Evolutionary conservation across 2,329 filamentous ascomycete species (phyloP), one percentile per base, ranked within the genome.

Genomic region (Aspergillus fumigatiaffinis): DNA sequence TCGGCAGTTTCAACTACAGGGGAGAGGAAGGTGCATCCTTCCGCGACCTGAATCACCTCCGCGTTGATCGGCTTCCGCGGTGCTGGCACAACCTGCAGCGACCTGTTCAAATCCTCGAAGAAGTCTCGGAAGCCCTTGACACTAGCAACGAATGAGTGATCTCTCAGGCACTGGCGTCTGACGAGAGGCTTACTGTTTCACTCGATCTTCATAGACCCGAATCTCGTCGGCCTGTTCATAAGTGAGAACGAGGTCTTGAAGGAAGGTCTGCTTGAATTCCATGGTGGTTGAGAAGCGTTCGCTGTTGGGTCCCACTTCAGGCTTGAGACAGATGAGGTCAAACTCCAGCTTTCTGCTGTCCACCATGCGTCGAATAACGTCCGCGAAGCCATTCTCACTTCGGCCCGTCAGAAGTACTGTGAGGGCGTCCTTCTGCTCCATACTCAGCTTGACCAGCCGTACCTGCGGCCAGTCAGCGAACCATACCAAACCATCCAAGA

Each of bases 351-450:
- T 84, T 72, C 88, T 93, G 74, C 89, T 89, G 21, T 79, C 79
- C 21, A 89, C 81, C 74, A 97, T 97, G 66, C 87, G 87, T 75
- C 89, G 89, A 71, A 99, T 82, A 35, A 97, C 80, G 0, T 90
- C 86, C 47, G 86, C 80, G 69, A 96, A 97, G 55, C 83, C 86
- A 10, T 80, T 79, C 75, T 97, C 92, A 35, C 86, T 85, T 44
- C 94, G 86, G 26, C 94, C 94, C 0, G 94, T 99, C 61, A 99
- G 80, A 10, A 97, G 83, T 47, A 99, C 87, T 52, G 86, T 91
- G 41, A 97, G 78, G 0, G 90, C 89, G 70, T 95, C 91, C 61
- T 91, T 89, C 70, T 97, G 91, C 69, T 89, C 78, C 80, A 90
- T 90, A 71, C 88, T 92, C 55, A 97, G 79, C 67, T 84, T 82